Evolutionary conservation across 768 basidiomycete genomes (phyloP).

Genomic region (Lactarius evosmus): DNA sequence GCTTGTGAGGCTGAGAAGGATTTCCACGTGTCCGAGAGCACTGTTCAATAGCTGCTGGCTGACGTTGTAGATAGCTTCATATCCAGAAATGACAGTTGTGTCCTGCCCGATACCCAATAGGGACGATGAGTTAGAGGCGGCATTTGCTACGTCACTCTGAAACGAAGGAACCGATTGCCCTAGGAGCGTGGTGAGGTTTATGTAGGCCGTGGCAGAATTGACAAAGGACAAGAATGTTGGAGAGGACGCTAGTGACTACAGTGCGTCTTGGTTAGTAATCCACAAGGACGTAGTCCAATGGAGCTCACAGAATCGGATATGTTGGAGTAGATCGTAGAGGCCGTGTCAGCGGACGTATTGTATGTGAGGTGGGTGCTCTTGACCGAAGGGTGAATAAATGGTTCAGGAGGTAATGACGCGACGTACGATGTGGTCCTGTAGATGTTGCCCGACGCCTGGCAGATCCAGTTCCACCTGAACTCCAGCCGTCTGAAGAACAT

Average conservation of each 20-base stretch:
- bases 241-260: slow-evolving; percentile 27
- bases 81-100: slow-evolving; percentile 48
- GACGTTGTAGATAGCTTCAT: slow-evolving; percentile 52
- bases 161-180: slow-evolving; percentile 36
- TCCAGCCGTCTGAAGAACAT: slow-evolving; percentile 46
- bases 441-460: slow-evolving; percentile 59
- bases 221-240: slow-evolving; percentile 50
- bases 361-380: slow-evolving; percentile 40
- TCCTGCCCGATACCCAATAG: slow-evolving; percentile 46
- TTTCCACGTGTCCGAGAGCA: slow-evolving; percentile 53
- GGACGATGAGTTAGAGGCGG: slow-evolving; percentile 34
- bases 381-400: neutral
- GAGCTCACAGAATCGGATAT: neutral
- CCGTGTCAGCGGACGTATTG: slow-evolving; percentile 40
- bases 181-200: slow-evolving; percentile 49
- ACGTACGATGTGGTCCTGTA: slow-evolving; percentile 52
- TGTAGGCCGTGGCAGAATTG: slow-evolving; percentile 62
- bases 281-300: neutral
- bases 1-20: slow-evolving; percentile 47
- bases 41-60: slow-evolving; percentile 41
- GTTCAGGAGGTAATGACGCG: neutral
- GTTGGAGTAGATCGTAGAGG: slow-evolving; percentile 31
- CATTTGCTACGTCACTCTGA: slow-evolving; percentile 35
- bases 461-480: slow-evolving; percentile 47
- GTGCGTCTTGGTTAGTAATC: slow-evolving; percentile 3